A percentile compares a stretch with the other conserved stretches of the same genome.
phyloP scores from a whole-genome alignment of 495 filamentous ascomycete species.

The Polyplosphaeria fusca region DNA sequence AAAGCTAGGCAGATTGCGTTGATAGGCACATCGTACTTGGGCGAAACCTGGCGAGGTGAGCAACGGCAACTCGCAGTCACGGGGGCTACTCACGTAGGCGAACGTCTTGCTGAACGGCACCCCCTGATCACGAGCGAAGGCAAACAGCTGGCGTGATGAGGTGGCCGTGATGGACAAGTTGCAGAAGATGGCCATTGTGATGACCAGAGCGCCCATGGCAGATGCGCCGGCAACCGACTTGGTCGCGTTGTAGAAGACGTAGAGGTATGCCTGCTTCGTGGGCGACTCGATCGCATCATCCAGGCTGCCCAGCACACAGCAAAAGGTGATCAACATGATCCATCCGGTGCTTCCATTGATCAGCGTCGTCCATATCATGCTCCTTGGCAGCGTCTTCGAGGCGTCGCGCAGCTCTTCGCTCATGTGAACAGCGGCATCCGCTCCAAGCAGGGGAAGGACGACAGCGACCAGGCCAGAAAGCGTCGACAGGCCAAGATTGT shows the following conservation, averaged over 20 bases:
- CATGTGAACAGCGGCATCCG: constrained; percentile 37
- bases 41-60: constrained; percentile 40
- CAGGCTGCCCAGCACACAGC: constrained; percentile 46
- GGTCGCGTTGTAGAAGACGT: constrained; percentile 54
- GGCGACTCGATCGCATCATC: constrained; percentile 30
- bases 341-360: constrained; percentile 35
- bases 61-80: background rate
- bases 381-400: constrained; percentile 26
- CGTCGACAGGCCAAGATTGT: constrained; percentile 51
- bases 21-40: constrained; percentile 51
- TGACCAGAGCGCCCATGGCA: constrained; percentile 50
- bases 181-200: constrained; percentile 49
- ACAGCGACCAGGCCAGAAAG: constrained; percentile 54
- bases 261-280: constrained; percentile 53
- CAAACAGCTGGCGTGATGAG: constrained; percentile 57
- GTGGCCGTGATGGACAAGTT: constrained; percentile 56
- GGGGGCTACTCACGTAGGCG: constrained; percentile 43
- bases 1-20: constrained; percentile 50
- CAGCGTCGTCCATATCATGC: constrained; percentile 37
- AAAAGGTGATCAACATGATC: constrained; percentile 21
- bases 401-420: constrained; percentile 39
- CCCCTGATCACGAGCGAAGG: constrained; percentile 56
- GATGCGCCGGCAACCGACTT: constrained; percentile 47
- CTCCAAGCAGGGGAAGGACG: constrained; percentile 43
- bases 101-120: constrained; percentile 54